Percentiles rank a stretch among this genome's conserved stretches.
These are phyloP conservation scores for Globisporangium rhizosaccharum DNA, from an alignment of 352 stramenopile species.

Conservation along the genomic window DNA sequence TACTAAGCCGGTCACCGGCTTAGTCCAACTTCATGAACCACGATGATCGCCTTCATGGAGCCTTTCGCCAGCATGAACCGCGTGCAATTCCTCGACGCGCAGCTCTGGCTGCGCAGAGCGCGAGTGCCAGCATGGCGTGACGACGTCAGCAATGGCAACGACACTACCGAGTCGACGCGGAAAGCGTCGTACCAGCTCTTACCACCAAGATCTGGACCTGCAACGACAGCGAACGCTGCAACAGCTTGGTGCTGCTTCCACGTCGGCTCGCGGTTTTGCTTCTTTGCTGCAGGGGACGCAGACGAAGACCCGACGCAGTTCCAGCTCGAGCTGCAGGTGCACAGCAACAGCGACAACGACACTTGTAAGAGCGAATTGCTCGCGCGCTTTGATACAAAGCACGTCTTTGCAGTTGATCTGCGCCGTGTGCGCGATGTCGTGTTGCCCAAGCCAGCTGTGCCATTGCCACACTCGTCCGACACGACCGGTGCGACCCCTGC, in stretches of 20 bases:
- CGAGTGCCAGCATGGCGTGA: background rate
- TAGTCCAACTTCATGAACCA: no score
- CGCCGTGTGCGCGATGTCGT: conserved; percentile 3
- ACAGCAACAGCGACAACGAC: no score
- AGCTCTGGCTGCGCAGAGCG: conserved; percentile 22
- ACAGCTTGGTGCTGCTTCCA: conserved; percentile 31
- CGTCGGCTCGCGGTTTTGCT: conserved; percentile 23
- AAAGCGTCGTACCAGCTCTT: background rate
- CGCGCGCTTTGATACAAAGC: conserved; percentile 22
- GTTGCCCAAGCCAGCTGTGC: background rate
- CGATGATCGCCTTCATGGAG: no score
- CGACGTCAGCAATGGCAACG: no score
- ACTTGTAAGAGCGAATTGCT: conserved; percentile 4
- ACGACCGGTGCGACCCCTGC: background rate
- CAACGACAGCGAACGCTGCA: background rate
- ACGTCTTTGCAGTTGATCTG: conserved; percentile 22
- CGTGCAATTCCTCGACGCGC: conserved; percentile 22
- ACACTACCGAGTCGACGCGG: background rate
- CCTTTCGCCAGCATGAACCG: conserved; percentile 16
- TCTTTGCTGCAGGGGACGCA: conserved; percentile 16
- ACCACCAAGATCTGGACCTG: background rate
- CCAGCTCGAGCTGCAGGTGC: conserved; percentile 18
- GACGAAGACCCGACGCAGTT: conserved; percentile 31
- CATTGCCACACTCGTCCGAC: background rate
- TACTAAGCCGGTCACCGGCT: no score